Percentiles rank a stretch among this genome's conserved stretches.
Conservation (phyloP, 2,329 filamentous ascomycete species). For the Talaromyces amestolkiae region DNA sequence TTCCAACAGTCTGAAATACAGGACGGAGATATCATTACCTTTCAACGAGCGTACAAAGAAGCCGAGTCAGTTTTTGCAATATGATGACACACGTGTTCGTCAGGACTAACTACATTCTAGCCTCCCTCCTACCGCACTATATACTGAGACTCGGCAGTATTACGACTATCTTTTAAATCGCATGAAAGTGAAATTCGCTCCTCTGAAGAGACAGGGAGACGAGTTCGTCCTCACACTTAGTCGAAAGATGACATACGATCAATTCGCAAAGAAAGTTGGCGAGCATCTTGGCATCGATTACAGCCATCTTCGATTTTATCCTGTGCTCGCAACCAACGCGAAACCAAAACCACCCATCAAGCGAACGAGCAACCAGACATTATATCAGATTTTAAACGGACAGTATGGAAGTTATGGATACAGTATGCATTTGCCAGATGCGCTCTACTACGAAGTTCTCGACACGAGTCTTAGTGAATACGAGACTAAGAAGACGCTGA, state of each 20-base stretch:
- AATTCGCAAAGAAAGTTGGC: slow-evolving; percentile 78
- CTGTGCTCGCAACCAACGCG: slow-evolving; percentile 71
- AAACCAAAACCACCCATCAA: slow-evolving; percentile 78
- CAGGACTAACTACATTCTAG: slow-evolving; percentile 19
- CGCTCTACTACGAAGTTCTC: slow-evolving; percentile 86
- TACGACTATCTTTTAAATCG: slow-evolving; percentile 92
- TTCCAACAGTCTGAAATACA: slow-evolving; percentile 90
- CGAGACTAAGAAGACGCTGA: slow-evolving; percentile 86
- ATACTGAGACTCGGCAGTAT: slow-evolving; percentile 72
- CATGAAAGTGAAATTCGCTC: slow-evolving; percentile 73
- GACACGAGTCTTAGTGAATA: slow-evolving; percentile 92
- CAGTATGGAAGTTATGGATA: slow-evolving; percentile 70
- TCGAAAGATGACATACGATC: slow-evolving; percentile 86
- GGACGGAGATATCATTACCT: slow-evolving; percentile 94
- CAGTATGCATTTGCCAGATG: slow-evolving; percentile 67
- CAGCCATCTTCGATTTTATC: slow-evolving; percentile 88
- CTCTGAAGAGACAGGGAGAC: slow-evolving; percentile 58
- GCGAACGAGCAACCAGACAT: slow-evolving; percentile 66
- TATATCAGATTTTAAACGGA: slow-evolving; percentile 74
- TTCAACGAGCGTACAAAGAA: slow-evolving; percentile 65
- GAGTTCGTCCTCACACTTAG: slow-evolving; percentile 78
- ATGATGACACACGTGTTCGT: background rate
- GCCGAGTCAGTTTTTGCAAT: slow-evolving; percentile 31
- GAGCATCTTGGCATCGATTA: slow-evolving; percentile 72
- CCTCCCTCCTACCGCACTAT: slow-evolving; percentile 46